A percentile compares a stretch with the other conserved stretches of the same genome.
phyloP scores from a whole-genome alignment of 352 stramenopile genomes.

The Phytophthora cryptogea region DNA sequence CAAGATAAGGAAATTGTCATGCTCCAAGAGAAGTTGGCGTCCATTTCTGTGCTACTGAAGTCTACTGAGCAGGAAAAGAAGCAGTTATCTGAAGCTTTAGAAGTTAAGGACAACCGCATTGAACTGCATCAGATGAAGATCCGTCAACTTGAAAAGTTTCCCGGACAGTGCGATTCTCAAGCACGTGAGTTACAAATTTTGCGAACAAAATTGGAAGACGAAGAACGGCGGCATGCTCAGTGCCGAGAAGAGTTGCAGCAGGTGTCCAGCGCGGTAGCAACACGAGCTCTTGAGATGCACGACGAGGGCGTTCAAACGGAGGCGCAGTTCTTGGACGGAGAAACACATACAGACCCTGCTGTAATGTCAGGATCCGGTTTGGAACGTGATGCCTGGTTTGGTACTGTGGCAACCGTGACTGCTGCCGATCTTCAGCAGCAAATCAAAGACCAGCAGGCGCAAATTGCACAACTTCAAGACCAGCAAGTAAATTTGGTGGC shows the following conservation, averaged over 20 bases:
- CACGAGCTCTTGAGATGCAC: slow-evolving; percentile 19
- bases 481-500: slow-evolving; percentile 40
- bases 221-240: slow-evolving; percentile 41
- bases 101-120: slow-evolving; percentile 81
- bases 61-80: slow-evolving; percentile 70
- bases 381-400: slow-evolving; percentile 30
- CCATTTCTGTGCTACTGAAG: slow-evolving; percentile 66
- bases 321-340: slow-evolving; percentile 26
- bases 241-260: slow-evolving; percentile 58
- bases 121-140: slow-evolving; percentile 70
- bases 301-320: slow-evolving; percentile 61
- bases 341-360: slow-evolving; percentile 2
- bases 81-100: slow-evolving; percentile 51
- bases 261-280: slow-evolving; percentile 8
- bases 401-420: slow-evolving; percentile 41
- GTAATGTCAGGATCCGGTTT: slow-evolving; percentile 14
- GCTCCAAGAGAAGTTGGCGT: slow-evolving; percentile 72
- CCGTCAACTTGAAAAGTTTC: slow-evolving; percentile 63
- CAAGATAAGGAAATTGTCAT: slow-evolving; percentile 75
- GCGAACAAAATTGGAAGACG: slow-evolving; percentile 51
- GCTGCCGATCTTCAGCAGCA: slow-evolving; percentile 50
- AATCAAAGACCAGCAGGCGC: slow-evolving; percentile 33
- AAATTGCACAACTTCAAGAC: slow-evolving; percentile 40
- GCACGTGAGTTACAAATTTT: slow-evolving; percentile 54
- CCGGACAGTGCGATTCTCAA: slow-evolving; percentile 49